Conservation (phyloP, 208 protist genomes). For the Trypanosoma brucei region DNA sequence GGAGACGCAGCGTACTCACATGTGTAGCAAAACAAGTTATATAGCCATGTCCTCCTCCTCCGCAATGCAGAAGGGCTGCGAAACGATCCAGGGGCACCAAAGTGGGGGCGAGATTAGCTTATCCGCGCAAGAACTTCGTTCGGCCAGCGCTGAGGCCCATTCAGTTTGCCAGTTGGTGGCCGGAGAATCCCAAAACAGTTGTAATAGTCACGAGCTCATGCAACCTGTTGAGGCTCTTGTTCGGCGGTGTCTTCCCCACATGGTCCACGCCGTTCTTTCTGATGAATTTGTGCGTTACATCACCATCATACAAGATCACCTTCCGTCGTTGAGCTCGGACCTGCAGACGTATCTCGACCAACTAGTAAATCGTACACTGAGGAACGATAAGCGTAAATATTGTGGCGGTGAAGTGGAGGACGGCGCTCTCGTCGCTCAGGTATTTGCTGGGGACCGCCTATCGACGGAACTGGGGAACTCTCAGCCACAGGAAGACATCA, state of each 20-base stretch:
- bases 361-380: slow-evolving; percentile 72
- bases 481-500: slow-evolving; percentile 1
- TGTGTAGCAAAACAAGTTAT: slow-evolving; percentile 1
- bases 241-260: slow-evolving; percentile 59
- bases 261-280: slow-evolving; percentile 60
- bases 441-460: neutral
- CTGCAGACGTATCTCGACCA: slow-evolving; percentile 60
- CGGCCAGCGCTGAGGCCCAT: neutral
- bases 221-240: slow-evolving; percentile 60
- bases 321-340: slow-evolving; percentile 42
- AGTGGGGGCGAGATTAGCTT: neutral
- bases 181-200: neutral
- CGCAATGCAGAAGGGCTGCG: neutral
- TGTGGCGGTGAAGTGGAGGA: neutral
- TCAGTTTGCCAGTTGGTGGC: neutral
- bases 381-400: slow-evolving; percentile 23
- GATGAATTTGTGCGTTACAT: slow-evolving; percentile 58
- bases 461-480: neutral
- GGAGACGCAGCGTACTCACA: neutral
- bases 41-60: neutral
- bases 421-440: neutral
- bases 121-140: neutral
- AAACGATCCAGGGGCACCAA: neutral
- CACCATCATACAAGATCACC: slow-evolving; percentile 38
- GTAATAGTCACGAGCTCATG: slow-evolving; percentile 9